Percentiles rank a stretch among this genome's conserved stretches.
phyloP scores from a whole-genome alignment of 2,329 filamentous ascomycete species.

The Aspergillus hiratsukae region DNA sequence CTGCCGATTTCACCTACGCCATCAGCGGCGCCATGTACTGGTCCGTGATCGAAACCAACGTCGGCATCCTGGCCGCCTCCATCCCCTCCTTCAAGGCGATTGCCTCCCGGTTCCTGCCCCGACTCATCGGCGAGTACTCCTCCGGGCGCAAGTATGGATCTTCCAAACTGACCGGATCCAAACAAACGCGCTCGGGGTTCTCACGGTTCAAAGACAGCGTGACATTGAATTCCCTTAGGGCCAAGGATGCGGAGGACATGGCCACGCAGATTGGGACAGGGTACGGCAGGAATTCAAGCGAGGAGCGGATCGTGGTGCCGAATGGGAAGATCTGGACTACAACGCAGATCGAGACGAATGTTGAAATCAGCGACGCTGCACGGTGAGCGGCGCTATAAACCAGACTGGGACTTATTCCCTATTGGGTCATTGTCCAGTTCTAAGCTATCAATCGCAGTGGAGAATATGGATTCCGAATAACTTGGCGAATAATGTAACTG shows the following conservation, averaged over 20 bases:
- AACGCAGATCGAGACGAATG: slow-evolving; percentile 30
- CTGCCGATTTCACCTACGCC: slow-evolving; percentile 32
- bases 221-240: slow-evolving; percentile 13
- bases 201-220: slow-evolving; percentile 21
- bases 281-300: slow-evolving; percentile 17
- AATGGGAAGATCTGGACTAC: slow-evolving; percentile 28
- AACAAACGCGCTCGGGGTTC: slow-evolving; percentile 24
- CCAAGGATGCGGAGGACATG: slow-evolving; percentile 12
- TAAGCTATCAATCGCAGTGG: neutral
- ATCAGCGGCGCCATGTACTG: slow-evolving; percentile 44
- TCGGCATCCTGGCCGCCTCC: slow-evolving; percentile 41
- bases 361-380: slow-evolving; percentile 17
- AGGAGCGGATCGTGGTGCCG: slow-evolving; percentile 28
- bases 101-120: slow-evolving; percentile 40
- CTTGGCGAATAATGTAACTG: neutral
- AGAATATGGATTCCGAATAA: neutral
- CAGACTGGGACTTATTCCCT: too few species aligned
- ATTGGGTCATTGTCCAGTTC: too few species aligned
- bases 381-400: too few species aligned
- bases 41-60: slow-evolving; percentile 41
- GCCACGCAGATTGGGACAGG: slow-evolving; percentile 18
- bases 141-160: slow-evolving; percentile 23
- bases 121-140: slow-evolving; percentile 34
- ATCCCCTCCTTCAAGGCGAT: slow-evolving; percentile 41
- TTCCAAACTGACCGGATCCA: slow-evolving; percentile 4